phyloP scores from a whole-genome alignment of 208 protist genomes.

The Leishmania amazonensis region DNA sequence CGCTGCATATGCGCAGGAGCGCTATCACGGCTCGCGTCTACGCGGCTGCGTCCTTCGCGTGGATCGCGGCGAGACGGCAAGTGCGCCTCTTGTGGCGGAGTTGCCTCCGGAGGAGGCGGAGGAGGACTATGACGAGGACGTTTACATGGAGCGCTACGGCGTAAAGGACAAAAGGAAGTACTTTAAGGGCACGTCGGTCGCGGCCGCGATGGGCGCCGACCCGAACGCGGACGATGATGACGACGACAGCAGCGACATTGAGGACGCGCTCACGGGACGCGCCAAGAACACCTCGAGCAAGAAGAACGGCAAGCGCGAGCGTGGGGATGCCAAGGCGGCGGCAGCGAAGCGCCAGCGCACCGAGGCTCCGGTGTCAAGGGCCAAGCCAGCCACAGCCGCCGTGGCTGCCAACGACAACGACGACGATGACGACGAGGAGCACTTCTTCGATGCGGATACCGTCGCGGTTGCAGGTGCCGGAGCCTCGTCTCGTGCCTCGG shows the following conservation, averaged over 20 bases:
- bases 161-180: slow-evolving; percentile 75
- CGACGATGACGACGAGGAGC: slow-evolving; percentile 73
- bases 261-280: slow-evolving; percentile 4
- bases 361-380: slow-evolving; percentile 12
- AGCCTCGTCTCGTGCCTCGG: background rate
- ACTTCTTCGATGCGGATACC: slow-evolving; percentile 67
- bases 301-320: slow-evolving; percentile 22
- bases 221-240: slow-evolving; percentile 21
- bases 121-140: slow-evolving; percentile 78
- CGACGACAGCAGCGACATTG: slow-evolving; percentile 25
- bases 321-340: slow-evolving; percentile 9
- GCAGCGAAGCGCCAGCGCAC: slow-evolving; percentile 17
- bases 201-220: slow-evolving; percentile 41
- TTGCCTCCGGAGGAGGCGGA: slow-evolving; percentile 45
- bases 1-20: slow-evolving; percentile 80
- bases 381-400: background rate
- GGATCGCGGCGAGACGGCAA: slow-evolving; percentile 84
- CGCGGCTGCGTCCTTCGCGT: slow-evolving; percentile 79
- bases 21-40: slow-evolving; percentile 84
- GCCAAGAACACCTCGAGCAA: slow-evolving; percentile 17
- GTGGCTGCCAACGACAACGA: slow-evolving; percentile 28
- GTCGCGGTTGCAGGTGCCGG: slow-evolving; percentile 15
- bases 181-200: slow-evolving; percentile 86
- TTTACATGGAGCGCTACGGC: slow-evolving; percentile 68
- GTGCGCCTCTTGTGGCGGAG: slow-evolving; percentile 60